Evolutionary conservation across 2,329 filamentous ascomycete genomes (phyloP).

Genomic region (Magnaporthiopsis poae): DNA sequence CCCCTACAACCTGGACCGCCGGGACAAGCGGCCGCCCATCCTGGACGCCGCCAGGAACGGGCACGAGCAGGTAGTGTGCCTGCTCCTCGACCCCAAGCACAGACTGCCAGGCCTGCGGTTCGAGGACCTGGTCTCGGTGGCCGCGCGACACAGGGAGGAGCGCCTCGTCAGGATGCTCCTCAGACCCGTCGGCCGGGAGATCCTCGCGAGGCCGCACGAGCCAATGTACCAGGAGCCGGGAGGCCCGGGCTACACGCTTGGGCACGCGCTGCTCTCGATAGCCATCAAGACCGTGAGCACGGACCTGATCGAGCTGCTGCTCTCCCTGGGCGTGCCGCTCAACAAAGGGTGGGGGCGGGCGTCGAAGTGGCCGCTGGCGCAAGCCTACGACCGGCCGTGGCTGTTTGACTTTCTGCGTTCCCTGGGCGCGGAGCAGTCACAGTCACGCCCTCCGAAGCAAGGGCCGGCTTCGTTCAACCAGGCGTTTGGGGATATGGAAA

Average conservation of each 20-base stretch:
- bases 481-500: too few relatives aligned
- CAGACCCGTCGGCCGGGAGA: too few relatives aligned
- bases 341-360: not conserved
- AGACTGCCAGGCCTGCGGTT: not conserved
- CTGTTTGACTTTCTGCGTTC: not conserved
- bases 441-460: too few relatives aligned
- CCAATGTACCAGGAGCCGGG: not conserved
- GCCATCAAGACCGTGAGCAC: not conserved
- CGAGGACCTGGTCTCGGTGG: not conserved
- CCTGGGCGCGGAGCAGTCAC: not conserved
- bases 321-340: not conserved
- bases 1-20: not conserved
- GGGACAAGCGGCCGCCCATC: not conserved
- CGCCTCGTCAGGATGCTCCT: not conserved
- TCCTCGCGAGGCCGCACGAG: not conserved
- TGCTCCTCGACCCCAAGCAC: not conserved
- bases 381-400: not conserved
- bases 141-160: not conserved
- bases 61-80: not conserved
- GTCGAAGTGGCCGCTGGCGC: not conserved
- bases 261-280: not conserved
- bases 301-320: not conserved
- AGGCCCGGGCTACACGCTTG: not conserved
- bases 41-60: not conserved
- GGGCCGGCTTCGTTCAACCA: too few relatives aligned